Base-by-base conservation (phyloP, 169 alveolate species). In the Plasmodium vivax region DNA sequence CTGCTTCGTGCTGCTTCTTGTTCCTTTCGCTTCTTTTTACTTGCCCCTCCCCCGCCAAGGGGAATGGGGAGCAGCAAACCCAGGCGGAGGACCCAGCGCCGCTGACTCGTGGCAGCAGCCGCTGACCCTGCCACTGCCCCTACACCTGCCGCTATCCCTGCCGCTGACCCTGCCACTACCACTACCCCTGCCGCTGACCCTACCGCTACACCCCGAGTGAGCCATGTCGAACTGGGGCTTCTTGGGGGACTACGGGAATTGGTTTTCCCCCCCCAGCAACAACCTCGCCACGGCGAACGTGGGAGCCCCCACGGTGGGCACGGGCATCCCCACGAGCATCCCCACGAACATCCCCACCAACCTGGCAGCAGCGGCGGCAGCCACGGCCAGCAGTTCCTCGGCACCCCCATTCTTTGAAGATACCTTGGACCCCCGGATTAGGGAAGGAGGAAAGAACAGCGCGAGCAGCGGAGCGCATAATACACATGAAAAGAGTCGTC, bases 161-260 rank as follows among this genome's bases (percentile, higher is more conserved):
- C n/a, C n/a, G n/a, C n/a, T n/a, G n/a, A n/a, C n/a, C n/a, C n/a
- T n/a, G n/a, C n/a, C n/a, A n/a, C n/a, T n/a, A n/a, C n/a, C n/a
- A n/a, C n/a, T n/a, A n/a, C n/a, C n/a, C n/a, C n/a, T n/a, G n/a
- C n/a, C n/a, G n/a, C n/a, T n/a, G n/a, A n/a, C n/a, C n/a, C n/a
- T n/a, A n/a, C n/a, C n/a, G n/a, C n/a, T n/a, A n/a, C n/a, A n/a
- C 41, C 41, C 41, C 3, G 3, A 82, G 30, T 23, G 30, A 41
- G 47, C 38, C 77, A 87, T 87, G 93, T 87, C 93, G 16, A 77
- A 77, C 71, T 87, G 93, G 93, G 41, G 68, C 19, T 84, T 84
- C 43, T 75, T 87, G 30, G 82, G 47, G 2, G 93, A 87, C 5
- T 87, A 75, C 32, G 71, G 83, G 14, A 87, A 10, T 23, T 87